Evolutionary conservation across 257 asterid species (phyloP).

Genomic region (Solanum sparsipilum): DNA sequence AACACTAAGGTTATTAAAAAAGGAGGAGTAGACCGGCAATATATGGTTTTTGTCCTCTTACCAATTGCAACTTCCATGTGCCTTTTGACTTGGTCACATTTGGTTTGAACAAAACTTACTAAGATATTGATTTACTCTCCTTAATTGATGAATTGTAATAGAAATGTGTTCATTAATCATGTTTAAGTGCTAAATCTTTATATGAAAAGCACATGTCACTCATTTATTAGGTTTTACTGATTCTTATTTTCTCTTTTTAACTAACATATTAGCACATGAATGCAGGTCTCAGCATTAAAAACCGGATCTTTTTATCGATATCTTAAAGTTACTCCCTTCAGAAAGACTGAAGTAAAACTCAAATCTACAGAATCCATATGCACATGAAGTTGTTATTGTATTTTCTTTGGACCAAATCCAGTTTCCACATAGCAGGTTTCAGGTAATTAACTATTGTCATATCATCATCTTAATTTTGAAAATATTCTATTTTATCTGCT

Average conservation of each 20-base stretch:
- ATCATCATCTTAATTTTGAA: background rate
- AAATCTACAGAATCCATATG: background rate
- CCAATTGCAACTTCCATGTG: background rate
- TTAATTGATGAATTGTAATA: background rate
- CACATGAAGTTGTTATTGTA: background rate
- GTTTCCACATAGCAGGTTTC: conserved; percentile 18
- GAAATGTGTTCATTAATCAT: background rate
- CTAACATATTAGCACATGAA: conserved; percentile 1
- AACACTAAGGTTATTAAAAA: background rate
- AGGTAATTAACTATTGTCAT: conserved; percentile 26
- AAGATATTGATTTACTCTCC: background rate
- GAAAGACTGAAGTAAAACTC: conserved; percentile 38
- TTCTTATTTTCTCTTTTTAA: background rate
- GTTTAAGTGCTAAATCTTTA: background rate
- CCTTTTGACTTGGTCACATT: background rate
- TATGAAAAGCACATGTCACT: background rate
- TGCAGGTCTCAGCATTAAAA: conserved; percentile 76
- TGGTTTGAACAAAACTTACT: background rate
- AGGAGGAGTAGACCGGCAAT: background rate
- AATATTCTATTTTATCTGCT: background rate
- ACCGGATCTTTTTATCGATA: conserved; percentile 50
- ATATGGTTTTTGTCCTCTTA: background rate
- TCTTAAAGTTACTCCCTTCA: conserved; percentile 44
- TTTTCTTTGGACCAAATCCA: background rate
- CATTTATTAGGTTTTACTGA: background rate